These are phyloP conservation scores for Candida tallmaniae DNA, from an alignment of 805 yeast genomes.

Conservation along the genomic window DNA sequence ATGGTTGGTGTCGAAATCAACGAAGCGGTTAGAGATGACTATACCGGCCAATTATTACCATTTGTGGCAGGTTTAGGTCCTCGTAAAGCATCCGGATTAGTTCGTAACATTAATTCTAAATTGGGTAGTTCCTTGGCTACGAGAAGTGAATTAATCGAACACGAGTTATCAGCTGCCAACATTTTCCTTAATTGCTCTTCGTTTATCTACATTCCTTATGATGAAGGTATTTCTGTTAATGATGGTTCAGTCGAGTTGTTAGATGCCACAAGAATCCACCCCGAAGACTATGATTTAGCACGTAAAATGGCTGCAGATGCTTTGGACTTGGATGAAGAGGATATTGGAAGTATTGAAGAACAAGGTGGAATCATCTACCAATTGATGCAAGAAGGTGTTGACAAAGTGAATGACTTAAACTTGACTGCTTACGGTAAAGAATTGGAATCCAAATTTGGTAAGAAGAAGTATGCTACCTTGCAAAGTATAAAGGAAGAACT, in stretches of 20 bases:
- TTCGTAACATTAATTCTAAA: conserved; percentile 69
- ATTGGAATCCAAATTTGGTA: conserved; percentile 66
- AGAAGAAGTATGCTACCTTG: conserved; percentile 71
- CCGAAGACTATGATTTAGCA: conserved; percentile 95
- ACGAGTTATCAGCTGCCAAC: conserved; percentile 70
- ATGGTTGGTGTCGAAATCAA: conserved; percentile 92
- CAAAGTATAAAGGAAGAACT: conserved; percentile 84
- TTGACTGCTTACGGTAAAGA: conserved; percentile 91
- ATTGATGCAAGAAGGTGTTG: conserved; percentile 64
- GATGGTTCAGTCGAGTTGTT: conserved; percentile 72
- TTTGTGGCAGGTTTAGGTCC: conserved; percentile 93
- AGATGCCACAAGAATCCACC: conserved; percentile 95
- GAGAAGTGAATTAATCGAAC: conserved; percentile 80
- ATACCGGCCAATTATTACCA: conserved; percentile 65
- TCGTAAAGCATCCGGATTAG: conserved; percentile 83
- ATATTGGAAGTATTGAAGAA: conserved; percentile 70
- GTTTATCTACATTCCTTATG: conserved; percentile 74
- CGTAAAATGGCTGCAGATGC: conserved; percentile 98
- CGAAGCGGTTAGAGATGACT: conserved; percentile 75
- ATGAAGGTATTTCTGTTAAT: conserved; percentile 46
- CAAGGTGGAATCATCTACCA: conserved; percentile 79
- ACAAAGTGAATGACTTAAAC: conserved; percentile 78
- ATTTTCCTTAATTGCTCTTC: conserved; percentile 91
- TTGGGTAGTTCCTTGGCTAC: conserved; percentile 57
- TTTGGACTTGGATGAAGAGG: conserved; percentile 92